Percentiles rank a stretch among this genome's conserved stretches.
phyloP scores from a whole-genome alignment of 352 stramenopile genomes.

The Albugo laibachii region DNA sequence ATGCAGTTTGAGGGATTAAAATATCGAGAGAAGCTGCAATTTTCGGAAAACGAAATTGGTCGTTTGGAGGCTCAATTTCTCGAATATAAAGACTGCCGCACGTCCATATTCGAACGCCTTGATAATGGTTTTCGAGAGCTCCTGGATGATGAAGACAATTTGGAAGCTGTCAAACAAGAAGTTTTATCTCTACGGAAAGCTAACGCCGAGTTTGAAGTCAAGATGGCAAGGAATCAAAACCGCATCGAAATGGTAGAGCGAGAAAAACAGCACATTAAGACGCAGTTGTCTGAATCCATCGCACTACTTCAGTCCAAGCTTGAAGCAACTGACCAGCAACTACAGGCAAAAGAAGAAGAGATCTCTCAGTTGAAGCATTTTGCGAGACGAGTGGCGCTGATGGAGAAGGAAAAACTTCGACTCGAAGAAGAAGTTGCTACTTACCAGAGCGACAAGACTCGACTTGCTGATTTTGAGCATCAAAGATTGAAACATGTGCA shows the following conservation, averaged over 20 bases:
- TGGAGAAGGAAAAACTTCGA: conserved; percentile 8
- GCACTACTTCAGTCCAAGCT: conserved; percentile 22
- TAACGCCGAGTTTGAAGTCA: no score
- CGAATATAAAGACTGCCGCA: conserved; percentile 7
- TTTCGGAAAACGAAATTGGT: background rate
- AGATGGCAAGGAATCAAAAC: conserved; percentile 12
- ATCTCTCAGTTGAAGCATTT: conserved; percentile 1
- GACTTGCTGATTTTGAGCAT: conserved; percentile 17
- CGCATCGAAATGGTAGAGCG: conserved; percentile 11
- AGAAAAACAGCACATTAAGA: conserved; percentile 16
- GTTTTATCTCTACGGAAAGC: conserved; percentile 17
- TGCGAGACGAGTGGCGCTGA: conserved; percentile 2
- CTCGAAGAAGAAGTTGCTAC: conserved; percentile 7
- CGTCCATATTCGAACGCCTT: conserved; percentile 29
- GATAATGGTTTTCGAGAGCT: conserved; percentile 52
- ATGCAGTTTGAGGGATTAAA: conserved; percentile 13
- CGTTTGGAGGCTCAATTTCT: no score
- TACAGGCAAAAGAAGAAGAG: conserved; percentile 24
- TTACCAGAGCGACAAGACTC: conserved; percentile 16
- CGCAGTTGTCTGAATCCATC: conserved; percentile 10
- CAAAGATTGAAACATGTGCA: background rate
- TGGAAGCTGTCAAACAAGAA: conserved; percentile 23
- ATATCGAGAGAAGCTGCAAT: conserved; percentile 11
- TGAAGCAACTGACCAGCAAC: conserved; percentile 29
- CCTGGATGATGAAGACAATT: conserved; percentile 36